These are phyloP conservation scores for Solanum habrochaites DNA, from an alignment of 257 asterid genomes.

Conservation along the genomic window DNA sequence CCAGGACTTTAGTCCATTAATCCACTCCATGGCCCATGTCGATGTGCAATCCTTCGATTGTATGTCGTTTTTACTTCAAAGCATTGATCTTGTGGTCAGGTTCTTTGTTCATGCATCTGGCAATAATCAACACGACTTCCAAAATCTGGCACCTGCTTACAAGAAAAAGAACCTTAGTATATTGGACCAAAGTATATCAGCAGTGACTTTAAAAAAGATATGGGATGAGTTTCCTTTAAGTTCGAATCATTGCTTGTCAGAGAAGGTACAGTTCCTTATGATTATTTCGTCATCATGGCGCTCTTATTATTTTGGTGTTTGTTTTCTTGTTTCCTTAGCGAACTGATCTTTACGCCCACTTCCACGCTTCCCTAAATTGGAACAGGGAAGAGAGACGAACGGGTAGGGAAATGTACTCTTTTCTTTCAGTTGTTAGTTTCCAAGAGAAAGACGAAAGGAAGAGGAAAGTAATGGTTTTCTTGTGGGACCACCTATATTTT, in stretches of 20 bases:
- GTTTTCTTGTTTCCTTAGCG: background rate
- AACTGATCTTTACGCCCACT: background rate
- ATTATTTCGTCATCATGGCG: background rate
- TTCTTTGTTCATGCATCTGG: constrained; percentile 24
- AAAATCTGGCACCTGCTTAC: constrained; percentile 2
- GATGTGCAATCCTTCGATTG: constrained; percentile 69
- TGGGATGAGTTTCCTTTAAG: constrained; percentile 78
- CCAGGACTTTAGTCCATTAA: constrained; percentile 47
- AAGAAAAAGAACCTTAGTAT: constrained; percentile 12
- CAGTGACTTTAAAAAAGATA: constrained; percentile 41
- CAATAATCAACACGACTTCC: constrained; percentile 19
- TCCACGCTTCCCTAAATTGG: background rate
- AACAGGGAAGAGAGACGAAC: background rate
- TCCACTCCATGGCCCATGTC: constrained; percentile 25
- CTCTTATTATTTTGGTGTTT: background rate
- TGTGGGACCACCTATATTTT: background rate
- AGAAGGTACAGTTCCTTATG: constrained; percentile 36
- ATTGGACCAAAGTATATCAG: constrained; percentile 28
- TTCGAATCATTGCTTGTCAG: constrained; percentile 29
- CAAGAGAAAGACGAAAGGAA: background rate
- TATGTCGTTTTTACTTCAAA: constrained; percentile 66
- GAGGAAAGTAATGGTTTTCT: background rate
- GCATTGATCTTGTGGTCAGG: constrained; percentile 49
- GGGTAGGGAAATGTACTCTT: background rate
- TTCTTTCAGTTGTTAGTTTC: background rate